These are phyloP conservation scores for Kernera saxatilis DNA, from an alignment of 345 rosid genomes.

Conservation along the genomic window DNA sequence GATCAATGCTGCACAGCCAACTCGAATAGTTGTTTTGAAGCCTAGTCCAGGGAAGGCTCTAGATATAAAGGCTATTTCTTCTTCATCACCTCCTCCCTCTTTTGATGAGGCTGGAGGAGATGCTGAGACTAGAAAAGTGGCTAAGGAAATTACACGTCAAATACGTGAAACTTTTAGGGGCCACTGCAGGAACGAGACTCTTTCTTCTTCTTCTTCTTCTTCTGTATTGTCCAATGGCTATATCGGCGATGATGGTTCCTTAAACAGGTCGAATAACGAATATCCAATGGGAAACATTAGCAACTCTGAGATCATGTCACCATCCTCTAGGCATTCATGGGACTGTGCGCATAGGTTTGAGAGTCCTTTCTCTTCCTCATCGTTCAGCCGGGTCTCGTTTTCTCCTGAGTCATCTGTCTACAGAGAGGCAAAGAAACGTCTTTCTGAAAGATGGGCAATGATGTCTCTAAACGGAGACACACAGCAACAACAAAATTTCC, in stretches of 20 bases:
- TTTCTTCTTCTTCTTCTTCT: constrained; percentile 51
- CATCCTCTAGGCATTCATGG: constrained; percentile 81
- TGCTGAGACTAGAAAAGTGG: constrained; percentile 60
- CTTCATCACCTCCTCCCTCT: constrained; percentile 33
- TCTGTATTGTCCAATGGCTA: constrained; percentile 78
- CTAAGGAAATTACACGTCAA: constrained; percentile 49
- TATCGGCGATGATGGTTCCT: constrained; percentile 72
- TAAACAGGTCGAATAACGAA: constrained; percentile 53
- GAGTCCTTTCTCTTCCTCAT: constrained; percentile 61
- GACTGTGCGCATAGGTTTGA: constrained; percentile 65
- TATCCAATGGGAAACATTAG: constrained; percentile 58
- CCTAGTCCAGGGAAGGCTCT: constrained; percentile 64
- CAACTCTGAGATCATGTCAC: constrained; percentile 73
- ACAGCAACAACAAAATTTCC: constrained; percentile 41
- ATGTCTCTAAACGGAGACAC: constrained; percentile 63
- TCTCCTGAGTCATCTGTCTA: constrained; percentile 87
- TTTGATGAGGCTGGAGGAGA: constrained; percentile 51
- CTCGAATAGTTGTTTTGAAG: constrained; percentile 84
- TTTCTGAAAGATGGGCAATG: constrained; percentile 96
- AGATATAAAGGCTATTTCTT: constrained; percentile 47
- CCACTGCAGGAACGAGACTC: constrained; percentile 58
- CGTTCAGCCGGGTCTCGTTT: constrained; percentile 64
- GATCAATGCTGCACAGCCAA: constrained; percentile 55
- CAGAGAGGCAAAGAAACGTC: constrained; percentile 52
- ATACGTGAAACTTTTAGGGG: constrained; percentile 48